These are phyloP conservation scores for Huntiella moniliformis DNA, from an alignment of 2,329 filamentous ascomycete genomes.

Conservation along the genomic window DNA sequence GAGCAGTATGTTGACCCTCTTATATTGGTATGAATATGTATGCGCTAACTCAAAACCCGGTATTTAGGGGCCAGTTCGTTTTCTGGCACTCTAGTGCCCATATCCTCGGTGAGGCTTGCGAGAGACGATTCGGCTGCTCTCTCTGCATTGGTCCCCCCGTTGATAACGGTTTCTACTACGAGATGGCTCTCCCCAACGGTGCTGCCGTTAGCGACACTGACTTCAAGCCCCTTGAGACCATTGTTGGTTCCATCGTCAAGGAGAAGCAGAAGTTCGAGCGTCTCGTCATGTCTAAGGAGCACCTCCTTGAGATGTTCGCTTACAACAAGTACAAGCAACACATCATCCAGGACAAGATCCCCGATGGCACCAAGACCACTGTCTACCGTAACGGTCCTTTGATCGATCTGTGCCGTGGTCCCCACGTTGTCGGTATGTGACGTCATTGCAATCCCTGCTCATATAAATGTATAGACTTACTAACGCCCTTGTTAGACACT, in stretches of 20 bases:
- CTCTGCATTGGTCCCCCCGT: slow-evolving; percentile 89
- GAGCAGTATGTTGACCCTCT: slow-evolving; percentile 10
- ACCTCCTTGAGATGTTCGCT: slow-evolving; percentile 83
- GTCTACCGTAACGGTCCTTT: slow-evolving; percentile 88
- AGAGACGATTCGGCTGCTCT: slow-evolving; percentile 76
- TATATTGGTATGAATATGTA: background rate
- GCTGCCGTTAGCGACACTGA: slow-evolving; percentile 54
- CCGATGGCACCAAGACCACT: slow-evolving; percentile 57
- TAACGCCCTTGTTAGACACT: slow-evolving; percentile 34
- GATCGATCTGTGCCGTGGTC: slow-evolving; percentile 88
- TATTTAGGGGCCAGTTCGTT: slow-evolving; percentile 56
- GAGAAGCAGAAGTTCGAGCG: slow-evolving; percentile 93
- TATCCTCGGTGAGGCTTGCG: slow-evolving; percentile 84
- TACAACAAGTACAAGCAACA: slow-evolving; percentile 98
- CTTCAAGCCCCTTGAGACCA: slow-evolving; percentile 67
- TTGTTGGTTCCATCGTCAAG: slow-evolving; percentile 73
- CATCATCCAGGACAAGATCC: slow-evolving; percentile 79
- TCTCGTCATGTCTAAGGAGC: slow-evolving; percentile 71
- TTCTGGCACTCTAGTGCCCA: slow-evolving; percentile 98
- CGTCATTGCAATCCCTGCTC: background rate
- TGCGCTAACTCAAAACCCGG: background rate
- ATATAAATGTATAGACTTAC: background rate
- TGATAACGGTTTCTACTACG: slow-evolving; percentile 88
- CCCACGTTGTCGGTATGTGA: slow-evolving; percentile 54
- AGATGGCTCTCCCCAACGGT: slow-evolving; percentile 69